phyloP scores from a whole-genome alignment of 2,329 filamentous ascomycete species.

The Ophiostoma novo-ulmi region DNA sequence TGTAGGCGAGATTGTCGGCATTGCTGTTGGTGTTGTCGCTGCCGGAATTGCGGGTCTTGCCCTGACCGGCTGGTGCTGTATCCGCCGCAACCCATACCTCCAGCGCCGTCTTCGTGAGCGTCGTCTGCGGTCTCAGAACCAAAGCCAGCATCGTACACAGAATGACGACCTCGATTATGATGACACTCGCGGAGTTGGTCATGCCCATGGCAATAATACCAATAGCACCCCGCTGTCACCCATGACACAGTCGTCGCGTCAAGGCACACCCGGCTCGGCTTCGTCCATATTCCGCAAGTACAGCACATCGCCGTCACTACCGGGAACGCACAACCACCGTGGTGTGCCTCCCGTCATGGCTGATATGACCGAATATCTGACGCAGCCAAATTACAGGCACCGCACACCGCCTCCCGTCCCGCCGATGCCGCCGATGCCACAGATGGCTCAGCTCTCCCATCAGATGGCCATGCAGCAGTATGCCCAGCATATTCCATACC shows the following conservation, averaged over 20 bases:
- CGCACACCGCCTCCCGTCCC: constrained; percentile 16
- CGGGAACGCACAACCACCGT: not conserved
- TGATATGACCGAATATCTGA: constrained; percentile 16
- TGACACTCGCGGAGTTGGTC: not conserved
- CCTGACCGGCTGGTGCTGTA: constrained; percentile 46
- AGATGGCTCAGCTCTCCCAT: constrained; percentile 11
- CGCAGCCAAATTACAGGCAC: constrained; percentile 17
- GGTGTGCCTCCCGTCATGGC: not conserved
- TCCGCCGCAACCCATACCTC: constrained; percentile 11
- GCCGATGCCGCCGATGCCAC: not conserved
- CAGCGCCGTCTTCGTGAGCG: not conserved
- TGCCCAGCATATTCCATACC: not conserved
- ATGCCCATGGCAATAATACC: not conserved
- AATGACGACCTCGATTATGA: not conserved
- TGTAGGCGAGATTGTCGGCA: constrained; percentile 49
- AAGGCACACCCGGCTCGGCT: not conserved
- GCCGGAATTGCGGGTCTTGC: constrained; percentile 42
- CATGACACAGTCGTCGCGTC: constrained; percentile 4
- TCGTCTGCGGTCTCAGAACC: not conserved
- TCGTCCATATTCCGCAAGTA: not conserved
- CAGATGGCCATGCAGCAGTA: constrained; percentile 2
- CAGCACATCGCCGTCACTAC: not conserved
- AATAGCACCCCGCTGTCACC: constrained; percentile 12
- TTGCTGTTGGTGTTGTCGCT: constrained; percentile 49
- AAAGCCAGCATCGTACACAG: not conserved